A percentile compares a stretch with the other conserved stretches of the same genome.
Conservation (phyloP, 129 eudicot genomes). For the Centaurea solstitialis region DNA sequence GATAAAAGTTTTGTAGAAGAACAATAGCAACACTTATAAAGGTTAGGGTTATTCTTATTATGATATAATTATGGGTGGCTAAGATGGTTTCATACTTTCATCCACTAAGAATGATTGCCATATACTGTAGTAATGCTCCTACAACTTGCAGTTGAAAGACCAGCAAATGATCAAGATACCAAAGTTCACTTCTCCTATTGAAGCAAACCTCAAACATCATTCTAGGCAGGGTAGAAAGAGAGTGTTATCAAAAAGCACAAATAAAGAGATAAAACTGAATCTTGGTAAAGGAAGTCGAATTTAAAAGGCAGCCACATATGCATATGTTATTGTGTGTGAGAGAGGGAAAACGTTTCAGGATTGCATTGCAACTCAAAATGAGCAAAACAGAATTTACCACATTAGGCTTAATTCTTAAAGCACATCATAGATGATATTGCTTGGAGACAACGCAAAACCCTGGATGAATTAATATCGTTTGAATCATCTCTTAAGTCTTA, state of each 20-base stretch:
- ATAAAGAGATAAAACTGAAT: background rate
- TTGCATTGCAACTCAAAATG: slow-evolving; percentile 4
- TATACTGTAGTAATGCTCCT: background rate
- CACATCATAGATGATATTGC: background rate
- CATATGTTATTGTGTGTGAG: background rate
- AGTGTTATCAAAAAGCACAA: too few relatives aligned
- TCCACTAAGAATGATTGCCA: background rate
- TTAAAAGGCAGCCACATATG: background rate
- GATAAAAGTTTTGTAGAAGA: background rate
- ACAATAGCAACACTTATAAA: background rate
- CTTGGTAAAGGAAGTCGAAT: background rate
- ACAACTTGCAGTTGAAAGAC: background rate
- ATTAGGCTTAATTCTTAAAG: background rate
- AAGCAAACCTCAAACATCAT: background rate
- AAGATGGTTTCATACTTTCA: background rate
- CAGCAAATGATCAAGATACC: background rate
- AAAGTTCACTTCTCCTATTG: background rate
- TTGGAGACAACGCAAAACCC: background rate
- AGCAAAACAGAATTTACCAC: background rate
- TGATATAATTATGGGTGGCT: background rate
- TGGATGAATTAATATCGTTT: too few relatives aligned
- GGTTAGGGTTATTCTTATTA: background rate
- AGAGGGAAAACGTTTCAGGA: background rate
- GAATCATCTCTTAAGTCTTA: background rate
- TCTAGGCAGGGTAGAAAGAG: background rate